Conservation (phyloP, 148 eudicot genomes). For the Persicaria tinctoria region DNA sequence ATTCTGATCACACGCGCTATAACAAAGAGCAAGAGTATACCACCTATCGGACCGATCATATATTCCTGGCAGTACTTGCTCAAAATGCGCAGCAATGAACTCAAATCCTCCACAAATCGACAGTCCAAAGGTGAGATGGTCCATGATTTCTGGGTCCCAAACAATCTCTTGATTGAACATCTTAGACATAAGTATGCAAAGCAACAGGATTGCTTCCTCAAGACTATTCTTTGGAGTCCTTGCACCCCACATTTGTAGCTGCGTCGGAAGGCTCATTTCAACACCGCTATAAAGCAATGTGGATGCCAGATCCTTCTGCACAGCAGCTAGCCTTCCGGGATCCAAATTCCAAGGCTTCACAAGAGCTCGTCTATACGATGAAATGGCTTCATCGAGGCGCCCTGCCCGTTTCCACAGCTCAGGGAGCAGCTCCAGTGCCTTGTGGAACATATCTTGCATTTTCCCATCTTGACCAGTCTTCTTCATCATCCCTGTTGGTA, state of each 20-base stretch:
- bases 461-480: constrained; percentile 41
- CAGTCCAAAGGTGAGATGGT: constrained; percentile 76
- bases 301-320: constrained; percentile 63
- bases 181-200: constrained; percentile 59
- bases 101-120: constrained; percentile 62
- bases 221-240: constrained; percentile 38
- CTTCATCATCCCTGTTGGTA: constrained; percentile 63
- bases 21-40: constrained; percentile 89
- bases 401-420: constrained; percentile 73
- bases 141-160: constrained; percentile 68
- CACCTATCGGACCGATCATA: constrained; percentile 68
- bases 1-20: constrained; percentile 64
- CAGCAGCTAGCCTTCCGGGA: constrained; percentile 44
- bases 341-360: constrained; percentile 71
- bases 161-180: constrained; percentile 43
- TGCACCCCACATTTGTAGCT: constrained; percentile 36
- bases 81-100: constrained; percentile 59
- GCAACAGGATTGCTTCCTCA: constrained; percentile 77
- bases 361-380: constrained; percentile 63
- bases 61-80: constrained; percentile 67
- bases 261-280: constrained; percentile 49
- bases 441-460: constrained; percentile 76
- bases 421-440: constrained; percentile 84
- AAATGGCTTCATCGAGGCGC: constrained; percentile 59
- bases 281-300: constrained; percentile 50